phyloP scores from a whole-genome alignment of 2,329 filamentous ascomycete genomes.

The Botryosphaeria dothidea region DNA sequence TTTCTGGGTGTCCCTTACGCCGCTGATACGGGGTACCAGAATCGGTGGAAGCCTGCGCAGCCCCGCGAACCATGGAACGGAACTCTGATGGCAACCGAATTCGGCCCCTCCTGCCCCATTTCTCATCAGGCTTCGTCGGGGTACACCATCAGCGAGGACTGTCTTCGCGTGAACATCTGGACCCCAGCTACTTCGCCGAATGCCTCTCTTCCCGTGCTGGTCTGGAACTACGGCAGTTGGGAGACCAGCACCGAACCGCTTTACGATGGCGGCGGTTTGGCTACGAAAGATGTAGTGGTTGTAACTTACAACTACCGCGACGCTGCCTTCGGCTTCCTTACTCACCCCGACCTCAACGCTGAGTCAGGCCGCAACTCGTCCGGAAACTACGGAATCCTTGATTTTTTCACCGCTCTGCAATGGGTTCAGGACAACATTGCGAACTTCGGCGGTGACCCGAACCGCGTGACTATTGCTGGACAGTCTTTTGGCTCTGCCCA shows the following conservation, averaged over 20 bases:
- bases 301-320: slow-evolving; percentile 28
- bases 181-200: slow-evolving; percentile 28
- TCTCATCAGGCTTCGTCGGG: neutral
- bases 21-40: neutral
- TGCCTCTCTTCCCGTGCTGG: slow-evolving; percentile 31
- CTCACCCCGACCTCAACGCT: slow-evolving; percentile 23
- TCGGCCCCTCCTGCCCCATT: neutral
- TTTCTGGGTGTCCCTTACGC: slow-evolving; percentile 2
- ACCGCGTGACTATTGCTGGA: slow-evolving; percentile 41
- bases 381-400: slow-evolving; percentile 32
- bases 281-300: slow-evolving; percentile 11
- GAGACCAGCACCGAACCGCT: neutral
- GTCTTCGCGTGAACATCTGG: slow-evolving; percentile 37
- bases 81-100: neutral
- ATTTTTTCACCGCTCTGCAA: slow-evolving; percentile 34
- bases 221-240: slow-evolving; percentile 20
- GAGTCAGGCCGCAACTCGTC: slow-evolving; percentile 30
- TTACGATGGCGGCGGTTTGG: neutral
- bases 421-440: slow-evolving; percentile 43
- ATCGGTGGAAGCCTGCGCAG: slow-evolving; percentile 4
- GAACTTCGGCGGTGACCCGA: slow-evolving; percentile 37
- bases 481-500: slow-evolving; percentile 24
- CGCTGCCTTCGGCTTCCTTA: slow-evolving; percentile 24
- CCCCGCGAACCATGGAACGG: neutral
- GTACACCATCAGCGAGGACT: slow-evolving; percentile 28